Percentiles rank a stretch among this genome's conserved stretches.
Evolutionary conservation across 2,329 filamentous ascomycete genomes (phyloP).

Genomic region (Cercospora brassicicola): DNA sequence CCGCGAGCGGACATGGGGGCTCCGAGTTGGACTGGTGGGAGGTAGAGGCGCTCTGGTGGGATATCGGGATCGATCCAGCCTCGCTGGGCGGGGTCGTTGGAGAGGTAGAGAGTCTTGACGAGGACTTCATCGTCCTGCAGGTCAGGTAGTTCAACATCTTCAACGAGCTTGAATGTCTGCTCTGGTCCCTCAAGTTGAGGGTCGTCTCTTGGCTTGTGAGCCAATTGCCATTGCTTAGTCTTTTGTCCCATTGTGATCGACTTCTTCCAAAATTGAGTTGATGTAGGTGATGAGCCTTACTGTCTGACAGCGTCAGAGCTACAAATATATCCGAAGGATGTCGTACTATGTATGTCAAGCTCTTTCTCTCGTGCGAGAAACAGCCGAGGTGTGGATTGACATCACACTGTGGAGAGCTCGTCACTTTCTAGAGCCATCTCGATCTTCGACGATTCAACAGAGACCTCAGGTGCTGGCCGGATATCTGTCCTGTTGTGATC

Average conservation of each 20-base stretch:
- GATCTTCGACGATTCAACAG: neutral
- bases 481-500: neutral
- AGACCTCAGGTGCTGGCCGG: neutral
- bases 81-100: slow-evolving; percentile 57
- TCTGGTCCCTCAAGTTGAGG: slow-evolving; percentile 43
- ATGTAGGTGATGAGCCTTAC: neutral
- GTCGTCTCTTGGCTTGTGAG: slow-evolving; percentile 42
- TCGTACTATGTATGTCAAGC: slow-evolving; percentile 4
- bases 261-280: neutral
- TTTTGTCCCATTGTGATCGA: slow-evolving; percentile 55
- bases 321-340: neutral
- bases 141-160: slow-evolving; percentile 30
- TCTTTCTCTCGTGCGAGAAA: slow-evolving; percentile 7
- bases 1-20: slow-evolving; percentile 42
- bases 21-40: slow-evolving; percentile 46
- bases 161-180: slow-evolving; percentile 45
- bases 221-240: slow-evolving; percentile 48
- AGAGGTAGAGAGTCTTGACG: slow-evolving; percentile 50
- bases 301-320: neutral
- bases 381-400: slow-evolving; percentile 10
- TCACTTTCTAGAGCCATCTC: neutral
- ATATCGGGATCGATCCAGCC: slow-evolving; percentile 48
- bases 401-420: slow-evolving; percentile 6
- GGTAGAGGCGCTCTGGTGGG: slow-evolving; percentile 46
- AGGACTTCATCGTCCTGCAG: slow-evolving; percentile 46